Evolutionary conservation across 371 early-diverging fungal species (phyloP), one percentile per base, ranked within the genome.

Genomic region (Mortierella sp.): DNA sequence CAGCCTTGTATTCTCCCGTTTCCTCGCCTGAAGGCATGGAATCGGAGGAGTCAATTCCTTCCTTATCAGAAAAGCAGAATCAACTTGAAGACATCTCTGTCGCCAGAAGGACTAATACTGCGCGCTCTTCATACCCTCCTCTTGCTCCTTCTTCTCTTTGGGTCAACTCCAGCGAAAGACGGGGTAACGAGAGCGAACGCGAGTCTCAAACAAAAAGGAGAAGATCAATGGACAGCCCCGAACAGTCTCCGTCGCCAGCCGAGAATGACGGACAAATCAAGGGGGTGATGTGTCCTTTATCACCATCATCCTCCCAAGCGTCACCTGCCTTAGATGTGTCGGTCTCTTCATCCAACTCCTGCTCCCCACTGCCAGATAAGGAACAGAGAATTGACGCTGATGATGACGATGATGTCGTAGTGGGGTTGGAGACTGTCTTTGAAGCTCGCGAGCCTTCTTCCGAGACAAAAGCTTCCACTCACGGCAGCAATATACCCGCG

Each of bases 181-280:
- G 59, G 64, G 58, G 51, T 63, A 47, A 56, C 49, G 58, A 69
- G 47, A 57, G 70, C 22, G 49, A 5, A 28, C 63, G 17, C 32
- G 47, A 70, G 49, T 37, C 49, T 56, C 51, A 62, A 62, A 62
- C 69, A 69, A 62, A 61, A 56, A 61, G 55, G 62, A 70, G 53
- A 70, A 63, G 64, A 70, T 70, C 70, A 70, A 70, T 70, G 51
- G 58, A 29, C 40, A 56, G 57, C 47, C 28, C 35, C 37, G 26
- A 45, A 10, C 70, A 56, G 40, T 49, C 26, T 49, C 64, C 51
- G 3, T 70, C 55, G 28, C 40, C 64, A 23, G 19, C 45, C 51
- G 64, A 70, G 59, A 28, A 47, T 35, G 58, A 63, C 37, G n/a
- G 58, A 32, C 32, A 8, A 43, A 57, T 40, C 66, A 45, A 56